Base-by-base conservation (phyloP, 2,329 filamentous ascomycete genomes). In the Aspergillus melleus region DNA sequence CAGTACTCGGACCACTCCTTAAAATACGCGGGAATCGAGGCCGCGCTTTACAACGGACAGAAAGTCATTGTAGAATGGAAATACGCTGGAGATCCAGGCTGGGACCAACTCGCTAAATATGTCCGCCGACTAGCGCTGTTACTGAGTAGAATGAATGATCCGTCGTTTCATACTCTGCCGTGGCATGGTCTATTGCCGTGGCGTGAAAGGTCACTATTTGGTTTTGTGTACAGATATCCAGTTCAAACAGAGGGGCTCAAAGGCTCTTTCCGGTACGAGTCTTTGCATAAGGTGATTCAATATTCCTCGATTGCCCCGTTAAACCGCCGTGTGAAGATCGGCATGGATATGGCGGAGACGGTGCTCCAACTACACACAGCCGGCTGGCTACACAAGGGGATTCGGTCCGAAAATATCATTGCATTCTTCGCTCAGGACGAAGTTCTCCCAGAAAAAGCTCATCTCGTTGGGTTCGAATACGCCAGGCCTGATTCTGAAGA, bases 401-500 rank as follows among this genome's bases (percentile, higher is more conserved):
- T 52, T 20, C 50, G 50, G 20, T 52, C 50, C 10, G 29, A 52
- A 29, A 52, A 52, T 36, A 52, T 52, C 5, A 36, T 36, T n/a
- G 29, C 29, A 16, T 52, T 52, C 50, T 36, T 30, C 24, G 26
- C 50, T 29, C 50, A 16, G 6, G 19, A 52, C 50, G 22, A 30
- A 16, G 32, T 32, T 20, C 36, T 42, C 16, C 36, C 36, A 16
- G 36, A 42, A 12, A 42, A 42, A n/a, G 12, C 50, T 16, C 29
- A 52, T n/a, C 50, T 52, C 26, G 52, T 54, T 14, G 52, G 52
- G 10, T 54, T 54, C 22, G 36, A 20, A 30, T 54, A 36, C 24
- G 29, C 52, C 10, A 30, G 52, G 8, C 52, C 52, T 9, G 39
- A 54, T 8, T 42, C 36, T 8, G 6, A 42, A n/a, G 36, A 42